Evolutionary conservation across 2,329 filamentous ascomycete species (phyloP), one percentile per base, ranked within the genome.

Genomic region (Pseudogymnoascus sp.): DNA sequence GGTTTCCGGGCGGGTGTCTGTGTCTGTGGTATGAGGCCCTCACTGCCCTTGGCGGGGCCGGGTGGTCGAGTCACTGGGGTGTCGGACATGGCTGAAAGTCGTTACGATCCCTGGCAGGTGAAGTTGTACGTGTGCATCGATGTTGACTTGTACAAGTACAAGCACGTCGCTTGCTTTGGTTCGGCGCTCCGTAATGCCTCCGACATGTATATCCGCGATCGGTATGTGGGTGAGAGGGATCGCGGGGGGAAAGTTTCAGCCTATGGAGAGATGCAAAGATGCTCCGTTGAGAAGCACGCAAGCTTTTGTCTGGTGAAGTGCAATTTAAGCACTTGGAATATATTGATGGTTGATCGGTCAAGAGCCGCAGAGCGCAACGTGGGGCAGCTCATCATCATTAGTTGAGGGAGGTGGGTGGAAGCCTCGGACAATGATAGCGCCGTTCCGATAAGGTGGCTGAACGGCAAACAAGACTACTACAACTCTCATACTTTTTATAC

Each of bases 11-110:
- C 64, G 65, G 68, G 65, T 66, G 64, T 69, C 63, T 69, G 66
- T 71, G 71, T 68, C 64, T 66, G 66, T 67, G 66, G 63, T 35
- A 67, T 64, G 64, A 26, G 33, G 62, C 47, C 59, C 47, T 53
- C 47, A 19, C 68, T 66, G 53, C 63, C 67, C 62, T 68, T 65
- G 68, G 68, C 69, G 65, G 65, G 62, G 50, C 65, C 68, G 59
- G 68, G 65, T 67, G 69, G 67, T 67, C 68, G 68, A 64, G 67
- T 66, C 65, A 71, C 70, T 68, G 67, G 70, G 68, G 70, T 68
- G 70, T 74, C 67, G 71, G 72, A 72, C 72, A 74, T 74, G 66
- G 68, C 59, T 63, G 40, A 61, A 59, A 37, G 63, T 65, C 61
- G 29, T 33, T 63, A 40, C 59, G 61, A 63, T 65, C 65, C 63